A percentile compares a stretch with the other conserved stretches of the same genome.
These are phyloP conservation scores for Theileria luwenshuni DNA, from an alignment of 169 alveolate genomes.

Conservation along the genomic window DNA sequence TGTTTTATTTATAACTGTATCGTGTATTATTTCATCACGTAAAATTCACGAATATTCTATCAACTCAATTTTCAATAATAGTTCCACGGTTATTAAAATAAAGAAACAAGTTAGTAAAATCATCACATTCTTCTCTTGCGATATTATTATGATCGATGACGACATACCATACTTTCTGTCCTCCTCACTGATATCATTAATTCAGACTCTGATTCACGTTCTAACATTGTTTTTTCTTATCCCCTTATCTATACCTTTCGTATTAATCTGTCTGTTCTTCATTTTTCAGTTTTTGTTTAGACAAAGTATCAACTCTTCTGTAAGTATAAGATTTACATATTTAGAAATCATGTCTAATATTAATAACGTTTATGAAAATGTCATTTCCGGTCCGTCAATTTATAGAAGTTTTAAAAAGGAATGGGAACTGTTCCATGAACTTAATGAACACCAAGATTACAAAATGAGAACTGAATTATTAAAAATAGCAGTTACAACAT, in stretches of 20 bases:
- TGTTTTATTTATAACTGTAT: not conserved
- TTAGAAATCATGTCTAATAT: conserved; percentile 27
- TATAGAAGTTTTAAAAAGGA: conserved; percentile 60
- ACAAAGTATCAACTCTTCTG: conserved; percentile 20
- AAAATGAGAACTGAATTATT: not conserved
- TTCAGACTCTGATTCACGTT: conserved; percentile 26
- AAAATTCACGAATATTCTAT: conserved; percentile 44
- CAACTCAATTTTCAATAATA: conserved; percentile 44
- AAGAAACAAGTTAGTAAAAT: conserved; percentile 24
- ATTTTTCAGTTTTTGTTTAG: not conserved
- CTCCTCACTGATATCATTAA: conserved; percentile 21
- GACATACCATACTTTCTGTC: conserved; percentile 31
- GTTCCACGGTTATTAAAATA: conserved; percentile 13
- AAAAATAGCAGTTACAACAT: not conserved
- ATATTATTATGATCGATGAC: conserved; percentile 55
- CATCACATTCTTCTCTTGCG: conserved; percentile 48
- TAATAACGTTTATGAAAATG: conserved; percentile 30
- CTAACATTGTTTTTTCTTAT: conserved; percentile 48
- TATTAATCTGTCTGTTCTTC: not conserved
- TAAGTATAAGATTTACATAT: conserved; percentile 18
- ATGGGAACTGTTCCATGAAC: conserved; percentile 9
- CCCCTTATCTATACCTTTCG: conserved; percentile 36
- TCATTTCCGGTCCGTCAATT: conserved; percentile 34
- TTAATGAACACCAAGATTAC: conserved; percentile 24
- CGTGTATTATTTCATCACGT: conserved; percentile 42